Conservation (phyloP, 352 stramenopile genomes). For the Saprolegnia parasitica region DNA sequence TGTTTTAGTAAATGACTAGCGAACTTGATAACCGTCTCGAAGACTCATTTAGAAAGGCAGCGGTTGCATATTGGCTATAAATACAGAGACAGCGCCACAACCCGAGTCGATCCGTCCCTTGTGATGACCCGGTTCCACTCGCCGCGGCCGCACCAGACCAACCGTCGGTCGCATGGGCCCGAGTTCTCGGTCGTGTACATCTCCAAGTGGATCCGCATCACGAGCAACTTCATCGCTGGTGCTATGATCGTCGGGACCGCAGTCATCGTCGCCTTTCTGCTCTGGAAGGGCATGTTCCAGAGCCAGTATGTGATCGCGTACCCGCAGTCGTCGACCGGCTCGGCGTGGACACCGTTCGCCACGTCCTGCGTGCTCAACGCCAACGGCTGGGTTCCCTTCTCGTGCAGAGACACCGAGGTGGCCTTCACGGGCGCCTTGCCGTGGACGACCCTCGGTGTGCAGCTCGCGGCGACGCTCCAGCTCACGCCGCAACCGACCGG, state of each 20-base stretch:
- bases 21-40: too few relatives aligned
- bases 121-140: not conserved
- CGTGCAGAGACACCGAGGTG: not conserved
- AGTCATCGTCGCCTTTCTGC: not conserved
- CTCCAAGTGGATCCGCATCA: conserved; percentile 13
- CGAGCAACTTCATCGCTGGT: not conserved
- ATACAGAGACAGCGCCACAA: too few relatives aligned
- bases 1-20: too few relatives aligned
- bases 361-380: not conserved
- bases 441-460: not conserved
- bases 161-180: not conserved
- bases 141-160: not conserved
- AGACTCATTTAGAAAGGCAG: too few relatives aligned
- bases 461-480: not conserved
- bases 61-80: too few relatives aligned
- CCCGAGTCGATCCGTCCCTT: too few relatives aligned
- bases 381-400: not conserved
- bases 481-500: not conserved
- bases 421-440: not conserved
- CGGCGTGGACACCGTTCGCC: not conserved
- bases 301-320: not conserved
- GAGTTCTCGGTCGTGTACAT: conserved; percentile 1
- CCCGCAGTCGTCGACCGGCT: not conserved
- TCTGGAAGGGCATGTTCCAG: conserved; percentile 16
- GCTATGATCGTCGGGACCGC: not conserved